Conservation (phyloP, 1,139 yeast species). For the Debaryomyces sp. region DNA sequence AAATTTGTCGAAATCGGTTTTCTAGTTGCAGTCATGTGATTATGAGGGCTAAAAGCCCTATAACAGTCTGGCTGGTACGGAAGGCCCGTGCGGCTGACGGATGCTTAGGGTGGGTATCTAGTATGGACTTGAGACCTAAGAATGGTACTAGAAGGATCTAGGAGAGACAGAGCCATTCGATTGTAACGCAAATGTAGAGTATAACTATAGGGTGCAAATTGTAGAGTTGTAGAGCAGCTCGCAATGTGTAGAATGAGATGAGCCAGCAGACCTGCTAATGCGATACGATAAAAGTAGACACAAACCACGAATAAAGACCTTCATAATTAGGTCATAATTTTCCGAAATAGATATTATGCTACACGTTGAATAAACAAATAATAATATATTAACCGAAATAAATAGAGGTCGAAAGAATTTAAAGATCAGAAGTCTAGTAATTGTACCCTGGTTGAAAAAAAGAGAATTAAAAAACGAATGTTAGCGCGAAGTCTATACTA, state of each 20-base stretch:
- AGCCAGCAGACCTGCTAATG: no score
- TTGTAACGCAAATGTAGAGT: no score
- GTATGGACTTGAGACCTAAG: no score
- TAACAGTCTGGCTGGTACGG: background rate
- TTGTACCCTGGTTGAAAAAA: background rate
- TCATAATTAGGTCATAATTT: background rate
- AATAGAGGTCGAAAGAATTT: background rate
- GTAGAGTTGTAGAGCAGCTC: no score
- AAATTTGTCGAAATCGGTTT: background rate
- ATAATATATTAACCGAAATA: conserved; percentile 3
- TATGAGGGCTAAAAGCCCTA: background rate
- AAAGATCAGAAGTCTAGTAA: background rate
- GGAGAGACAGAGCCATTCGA: no score
- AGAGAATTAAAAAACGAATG: background rate
- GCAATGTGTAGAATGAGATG: no score
- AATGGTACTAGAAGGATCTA: no score
- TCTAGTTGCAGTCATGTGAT: background rate
- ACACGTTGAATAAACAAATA: background rate
- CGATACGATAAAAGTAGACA: background rate
- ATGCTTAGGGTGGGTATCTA: background rate
- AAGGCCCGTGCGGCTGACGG: background rate
- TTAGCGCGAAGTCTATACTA: background rate
- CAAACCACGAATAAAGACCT: background rate
- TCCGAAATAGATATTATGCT: background rate
- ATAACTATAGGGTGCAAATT: no score